Percentiles rank a stretch among this genome's conserved stretches.
These are phyloP conservation scores for Polygonum maritimum DNA, from an alignment of 148 eudicot species.

Conservation along the genomic window DNA sequence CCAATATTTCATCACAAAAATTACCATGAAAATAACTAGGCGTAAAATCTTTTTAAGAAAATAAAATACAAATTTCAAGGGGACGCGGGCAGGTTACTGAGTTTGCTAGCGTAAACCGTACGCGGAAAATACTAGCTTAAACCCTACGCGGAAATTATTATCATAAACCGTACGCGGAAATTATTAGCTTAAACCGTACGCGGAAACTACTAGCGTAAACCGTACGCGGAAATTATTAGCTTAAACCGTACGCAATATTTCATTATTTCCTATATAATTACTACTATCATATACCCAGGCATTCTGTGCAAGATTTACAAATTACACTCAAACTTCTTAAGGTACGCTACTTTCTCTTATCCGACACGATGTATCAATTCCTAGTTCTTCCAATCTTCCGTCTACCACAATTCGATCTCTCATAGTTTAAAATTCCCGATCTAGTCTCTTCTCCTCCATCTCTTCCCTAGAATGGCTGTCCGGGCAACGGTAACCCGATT, in stretches of 20 bases:
- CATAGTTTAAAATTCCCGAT: neutral
- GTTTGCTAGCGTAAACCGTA: too few relatives aligned
- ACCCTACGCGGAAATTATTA: neutral
- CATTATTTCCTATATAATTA: neutral
- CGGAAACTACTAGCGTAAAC: too few relatives aligned
- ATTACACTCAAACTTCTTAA: neutral
- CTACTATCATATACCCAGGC: neutral
- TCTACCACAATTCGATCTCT: neutral
- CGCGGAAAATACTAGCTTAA: too few relatives aligned
- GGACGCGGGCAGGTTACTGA: too few relatives aligned
- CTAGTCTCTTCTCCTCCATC: conserved; percentile 13
- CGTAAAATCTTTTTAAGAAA: too few relatives aligned
- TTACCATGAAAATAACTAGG: too few relatives aligned
- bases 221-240: neutral
- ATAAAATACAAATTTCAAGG: too few relatives aligned
- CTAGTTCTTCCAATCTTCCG: neutral
- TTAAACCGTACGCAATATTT: neutral
- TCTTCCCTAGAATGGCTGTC: conserved; percentile 47
- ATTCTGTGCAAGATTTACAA: too few relatives aligned
- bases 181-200: neutral
- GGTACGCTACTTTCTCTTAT: neutral
- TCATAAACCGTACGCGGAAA: neutral
- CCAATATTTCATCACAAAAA: too few relatives aligned
- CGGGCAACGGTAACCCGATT: conserved; percentile 62
- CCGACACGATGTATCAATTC: neutral